These are phyloP conservation scores for Volutella citrinella DNA, from an alignment of 2,329 filamentous ascomycete species.

Conservation along the genomic window DNA sequence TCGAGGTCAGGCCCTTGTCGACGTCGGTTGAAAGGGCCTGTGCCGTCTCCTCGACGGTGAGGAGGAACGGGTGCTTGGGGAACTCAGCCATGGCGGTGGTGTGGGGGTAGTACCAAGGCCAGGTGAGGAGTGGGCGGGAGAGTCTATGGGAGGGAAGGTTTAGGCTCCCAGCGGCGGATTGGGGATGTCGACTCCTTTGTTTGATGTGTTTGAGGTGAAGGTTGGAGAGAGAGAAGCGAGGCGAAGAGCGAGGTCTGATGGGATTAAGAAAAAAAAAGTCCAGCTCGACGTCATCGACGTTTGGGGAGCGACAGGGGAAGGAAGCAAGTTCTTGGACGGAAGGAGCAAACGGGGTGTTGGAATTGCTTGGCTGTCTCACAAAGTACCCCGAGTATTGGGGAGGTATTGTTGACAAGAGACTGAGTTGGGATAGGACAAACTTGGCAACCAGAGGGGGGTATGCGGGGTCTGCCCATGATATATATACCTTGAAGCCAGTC, in stretches of 20 bases:
- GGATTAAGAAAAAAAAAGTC: slow-evolving; percentile 6
- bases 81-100: slow-evolving; percentile 42
- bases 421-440: slow-evolving; percentile 7
- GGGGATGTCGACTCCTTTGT: too few species aligned
- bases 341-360: slow-evolving; percentile 1
- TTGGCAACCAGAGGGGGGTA: slow-evolving; percentile 11
- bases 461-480: slow-evolving; percentile 19
- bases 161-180: too few species aligned
- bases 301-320: slow-evolving; percentile 5
- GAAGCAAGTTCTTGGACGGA: slow-evolving; percentile 2
- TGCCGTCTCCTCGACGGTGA: slow-evolving; percentile 60
- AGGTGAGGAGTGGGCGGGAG: too few species aligned
- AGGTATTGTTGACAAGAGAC: slow-evolving; percentile 10
- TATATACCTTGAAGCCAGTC: slow-evolving; percentile 18
- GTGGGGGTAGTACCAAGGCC: neutral
- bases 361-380: slow-evolving; percentile 1
- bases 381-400: slow-evolving; percentile 5
- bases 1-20: slow-evolving; percentile 63
- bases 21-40: slow-evolving; percentile 59
- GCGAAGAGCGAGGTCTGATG: neutral
- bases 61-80: slow-evolving; percentile 57
- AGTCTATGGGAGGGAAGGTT: too few species aligned
- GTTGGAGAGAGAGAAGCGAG: slow-evolving; percentile 1
- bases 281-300: slow-evolving; percentile 17
- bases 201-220: slow-evolving; percentile 1